Evolutionary conservation across 768 basidiomycete species (phyloP).

Genomic region (Amanita inopinata): DNA sequence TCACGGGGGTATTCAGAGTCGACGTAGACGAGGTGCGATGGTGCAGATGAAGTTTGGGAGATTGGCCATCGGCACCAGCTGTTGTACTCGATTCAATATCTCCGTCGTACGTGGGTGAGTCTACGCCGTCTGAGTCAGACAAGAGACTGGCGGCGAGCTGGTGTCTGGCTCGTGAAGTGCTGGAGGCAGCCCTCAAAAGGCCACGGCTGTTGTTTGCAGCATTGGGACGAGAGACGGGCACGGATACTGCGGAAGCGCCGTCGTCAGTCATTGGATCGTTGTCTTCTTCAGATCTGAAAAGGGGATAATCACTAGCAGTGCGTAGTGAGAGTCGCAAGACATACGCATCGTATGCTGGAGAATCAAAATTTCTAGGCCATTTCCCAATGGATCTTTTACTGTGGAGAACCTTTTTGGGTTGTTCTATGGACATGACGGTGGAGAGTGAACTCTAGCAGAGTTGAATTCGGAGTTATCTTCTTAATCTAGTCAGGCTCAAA

Average conservation of each 20-base stretch:
- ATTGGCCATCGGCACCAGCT: slow-evolving; percentile 35
- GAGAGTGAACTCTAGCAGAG: neutral
- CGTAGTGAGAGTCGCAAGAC: slow-evolving; percentile 5
- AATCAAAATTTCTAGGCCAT: slow-evolving; percentile 51
- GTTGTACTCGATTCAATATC: slow-evolving; percentile 77
- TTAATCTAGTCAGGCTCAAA: too few species aligned
- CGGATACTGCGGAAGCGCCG: slow-evolving; percentile 40
- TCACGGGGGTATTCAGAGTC: slow-evolving; percentile 39
- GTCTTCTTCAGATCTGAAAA: slow-evolving; percentile 71
- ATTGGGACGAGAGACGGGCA: slow-evolving; percentile 24
- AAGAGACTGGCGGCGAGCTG: slow-evolving; percentile 47
- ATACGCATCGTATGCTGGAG: slow-evolving; percentile 70
- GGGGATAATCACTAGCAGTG: slow-evolving; percentile 14
- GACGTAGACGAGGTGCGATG: slow-evolving; percentile 42
- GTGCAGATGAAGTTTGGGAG: slow-evolving; percentile 21
- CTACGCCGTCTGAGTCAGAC: slow-evolving; percentile 66
- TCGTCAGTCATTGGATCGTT: slow-evolving; percentile 83
- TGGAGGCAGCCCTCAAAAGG: slow-evolving; percentile 22
- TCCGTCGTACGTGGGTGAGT: slow-evolving; percentile 86
- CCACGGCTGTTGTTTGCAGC: slow-evolving; percentile 19
- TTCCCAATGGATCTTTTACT: slow-evolving; percentile 65
- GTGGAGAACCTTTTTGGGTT: slow-evolving; percentile 32
- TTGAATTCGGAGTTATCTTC: too few species aligned
- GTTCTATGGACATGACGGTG: slow-evolving; percentile 17
- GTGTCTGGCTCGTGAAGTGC: slow-evolving; percentile 31